A percentile compares a stretch with the other conserved stretches of the same genome.
Evolutionary conservation across 1,284 basidiomycete genomes (phyloP).

Genomic region (Flammula alnicola): DNA sequence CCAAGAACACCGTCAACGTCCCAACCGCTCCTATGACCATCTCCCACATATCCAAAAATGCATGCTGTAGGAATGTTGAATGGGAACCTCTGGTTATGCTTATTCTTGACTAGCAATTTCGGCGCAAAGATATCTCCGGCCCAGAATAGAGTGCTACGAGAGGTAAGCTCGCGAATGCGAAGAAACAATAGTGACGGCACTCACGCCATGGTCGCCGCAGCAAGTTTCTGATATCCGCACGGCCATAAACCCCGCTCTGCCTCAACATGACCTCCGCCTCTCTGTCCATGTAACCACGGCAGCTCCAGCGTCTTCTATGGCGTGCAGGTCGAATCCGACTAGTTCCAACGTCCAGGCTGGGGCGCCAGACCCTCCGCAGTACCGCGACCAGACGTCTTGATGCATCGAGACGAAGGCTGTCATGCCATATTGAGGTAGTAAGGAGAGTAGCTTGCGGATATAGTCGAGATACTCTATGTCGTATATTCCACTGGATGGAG

Average conservation of each 20-base stretch:
- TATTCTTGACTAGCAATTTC: constrained; percentile 60
- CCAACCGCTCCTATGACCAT: constrained; percentile 72
- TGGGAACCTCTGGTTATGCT: constrained; percentile 56
- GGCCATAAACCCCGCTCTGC: constrained; percentile 87
- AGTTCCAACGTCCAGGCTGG: constrained; percentile 90
- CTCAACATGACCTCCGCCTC: constrained; percentile 71
- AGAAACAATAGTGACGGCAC: constrained; percentile 33
- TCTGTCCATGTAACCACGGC: constrained; percentile 85
- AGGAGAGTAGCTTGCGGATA: constrained; percentile 69
- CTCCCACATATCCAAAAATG: constrained; percentile 83
- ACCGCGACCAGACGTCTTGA: constrained; percentile 96
- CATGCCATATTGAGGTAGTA: constrained; percentile 84
- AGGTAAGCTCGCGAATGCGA: constrained; percentile 15
- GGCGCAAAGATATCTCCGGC: constrained; percentile 87
- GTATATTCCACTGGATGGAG: constrained; percentile 71
- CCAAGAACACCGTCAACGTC: constrained; percentile 84
- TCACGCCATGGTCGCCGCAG: constrained; percentile 87
- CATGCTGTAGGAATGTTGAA: constrained; percentile 87
- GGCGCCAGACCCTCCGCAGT: constrained; percentile 90
- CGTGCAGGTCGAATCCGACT: constrained; percentile 79
- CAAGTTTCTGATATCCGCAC: constrained; percentile 89
- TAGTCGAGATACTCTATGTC: constrained; percentile 88
- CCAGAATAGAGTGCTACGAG: constrained; percentile 82
- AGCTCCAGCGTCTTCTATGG: constrained; percentile 79
- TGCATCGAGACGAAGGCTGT: constrained; percentile 84